Percentiles rank a stretch among this genome's conserved stretches.
phyloP scores from a whole-genome alignment of 2,329 filamentous ascomycete species.

The Ascochyta koolunga region DNA sequence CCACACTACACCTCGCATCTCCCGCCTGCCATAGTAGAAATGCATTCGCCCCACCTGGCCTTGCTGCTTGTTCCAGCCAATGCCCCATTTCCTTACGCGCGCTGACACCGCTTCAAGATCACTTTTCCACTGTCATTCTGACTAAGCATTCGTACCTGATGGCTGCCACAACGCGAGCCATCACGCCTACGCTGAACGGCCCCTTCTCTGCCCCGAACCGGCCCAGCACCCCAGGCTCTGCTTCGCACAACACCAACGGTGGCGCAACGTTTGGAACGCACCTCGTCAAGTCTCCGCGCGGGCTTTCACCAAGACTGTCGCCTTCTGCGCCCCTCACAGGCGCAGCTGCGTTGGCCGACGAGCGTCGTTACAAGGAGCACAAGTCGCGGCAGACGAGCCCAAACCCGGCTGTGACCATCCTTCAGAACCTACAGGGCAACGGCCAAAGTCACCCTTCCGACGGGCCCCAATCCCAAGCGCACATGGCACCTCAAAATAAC shows the following conservation, averaged over 20 bases:
- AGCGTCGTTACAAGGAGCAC: conserved; percentile 52
- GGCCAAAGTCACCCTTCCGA: conserved; percentile 49
- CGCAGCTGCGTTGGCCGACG: conserved; percentile 56
- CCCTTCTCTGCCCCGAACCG: conserved; percentile 48
- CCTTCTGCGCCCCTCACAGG: conserved; percentile 54
- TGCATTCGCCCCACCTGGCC: not conserved
- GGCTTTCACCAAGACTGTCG: conserved; percentile 49
- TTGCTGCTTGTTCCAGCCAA: not conserved
- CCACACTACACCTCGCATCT: conserved; percentile 4
- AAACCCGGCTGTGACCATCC: conserved; percentile 53
- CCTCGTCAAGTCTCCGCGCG: conserved; percentile 52
- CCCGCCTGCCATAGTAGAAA: not conserved
- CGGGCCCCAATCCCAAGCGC: conserved; percentile 50
- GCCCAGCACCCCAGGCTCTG: conserved; percentile 49
- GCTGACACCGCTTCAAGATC: conserved; percentile 21
- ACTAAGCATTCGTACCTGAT: conserved; percentile 35
- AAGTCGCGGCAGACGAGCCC: conserved; percentile 54
- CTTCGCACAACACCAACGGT: conserved; percentile 31
- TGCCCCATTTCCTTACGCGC: not conserved
- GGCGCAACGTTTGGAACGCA: conserved; percentile 45
- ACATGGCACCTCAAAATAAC: conserved; percentile 57
- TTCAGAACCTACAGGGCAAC: conserved; percentile 53
- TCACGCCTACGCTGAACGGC: conserved; percentile 51
- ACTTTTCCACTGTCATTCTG: not conserved
- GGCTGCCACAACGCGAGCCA: conserved; percentile 53